phyloP scores from a whole-genome alignment of 345 rosid species.

The Conringia planisiliqua region DNA sequence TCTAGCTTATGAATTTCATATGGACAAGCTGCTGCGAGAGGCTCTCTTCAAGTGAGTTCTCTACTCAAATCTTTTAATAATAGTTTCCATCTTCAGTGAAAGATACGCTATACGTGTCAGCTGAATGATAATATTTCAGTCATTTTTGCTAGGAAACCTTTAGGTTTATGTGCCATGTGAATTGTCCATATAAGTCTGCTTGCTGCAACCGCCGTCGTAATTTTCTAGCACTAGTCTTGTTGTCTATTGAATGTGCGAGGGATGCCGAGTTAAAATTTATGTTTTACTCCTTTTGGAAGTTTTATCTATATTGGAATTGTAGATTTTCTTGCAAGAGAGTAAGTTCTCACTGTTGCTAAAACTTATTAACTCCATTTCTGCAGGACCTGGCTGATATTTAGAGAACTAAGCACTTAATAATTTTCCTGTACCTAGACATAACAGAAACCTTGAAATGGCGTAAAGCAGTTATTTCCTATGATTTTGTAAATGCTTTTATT shows the following conservation, averaged over 20 bases:
- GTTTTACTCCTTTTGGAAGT: background rate
- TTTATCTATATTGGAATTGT: background rate
- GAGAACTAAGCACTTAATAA: background rate
- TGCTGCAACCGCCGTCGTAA: no score
- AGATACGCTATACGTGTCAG: background rate
- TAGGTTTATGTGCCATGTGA: background rate
- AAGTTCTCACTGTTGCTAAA: background rate
- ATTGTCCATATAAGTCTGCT: background rate
- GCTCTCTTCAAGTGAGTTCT: constrained; percentile 73
- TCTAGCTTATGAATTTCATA: constrained; percentile 72
- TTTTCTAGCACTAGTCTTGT: no score
- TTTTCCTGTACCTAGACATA: background rate
- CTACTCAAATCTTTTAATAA: background rate
- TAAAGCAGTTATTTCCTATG: background rate
- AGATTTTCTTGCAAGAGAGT: background rate
- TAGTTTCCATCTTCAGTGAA: background rate
- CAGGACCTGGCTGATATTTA: background rate
- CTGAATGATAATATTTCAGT: background rate
- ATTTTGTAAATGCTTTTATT: background rate
- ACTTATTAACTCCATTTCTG: background rate
- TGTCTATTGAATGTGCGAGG: background rate
- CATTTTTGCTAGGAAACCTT: background rate
- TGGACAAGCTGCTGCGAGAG: constrained; percentile 82
- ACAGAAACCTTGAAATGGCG: background rate
- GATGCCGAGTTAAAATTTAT: background rate